These are phyloP conservation scores for Nymphaea thermarum DNA, from an alignment of 164 flowering plant species.

Conservation along the genomic window DNA sequence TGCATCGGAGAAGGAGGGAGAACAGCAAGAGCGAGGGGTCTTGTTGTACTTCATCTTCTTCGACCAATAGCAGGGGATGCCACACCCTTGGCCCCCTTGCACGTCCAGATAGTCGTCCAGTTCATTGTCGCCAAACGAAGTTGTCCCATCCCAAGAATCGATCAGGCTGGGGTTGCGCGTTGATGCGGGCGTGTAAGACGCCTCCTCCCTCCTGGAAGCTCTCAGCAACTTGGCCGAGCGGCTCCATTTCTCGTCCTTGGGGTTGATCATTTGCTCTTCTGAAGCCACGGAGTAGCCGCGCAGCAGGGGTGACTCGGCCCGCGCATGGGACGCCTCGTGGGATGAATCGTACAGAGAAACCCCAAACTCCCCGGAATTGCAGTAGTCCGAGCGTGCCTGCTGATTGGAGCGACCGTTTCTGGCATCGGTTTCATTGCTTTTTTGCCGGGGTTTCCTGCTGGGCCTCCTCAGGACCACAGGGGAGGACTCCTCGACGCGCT, in stretches of 20 bases:
- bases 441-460: conserved; percentile 28
- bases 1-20: conserved; percentile 88
- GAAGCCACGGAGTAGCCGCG: conserved; percentile 12
- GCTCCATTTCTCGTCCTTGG: conserved; percentile 25
- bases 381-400: conserved; percentile 55
- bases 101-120: conserved; percentile 54
- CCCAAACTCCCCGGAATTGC: conserved; percentile 52
- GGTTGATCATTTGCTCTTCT: not conserved
- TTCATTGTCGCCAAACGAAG: conserved; percentile 60
- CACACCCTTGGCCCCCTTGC: conserved; percentile 73
- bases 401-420: conserved; percentile 2
- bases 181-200: conserved; percentile 71
- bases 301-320: conserved; percentile 44
- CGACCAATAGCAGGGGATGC: conserved; percentile 90
- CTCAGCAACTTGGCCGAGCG: conserved; percentile 33
- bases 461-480: conserved; percentile 24
- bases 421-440: not conserved
- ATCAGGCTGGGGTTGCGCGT: conserved; percentile 58
- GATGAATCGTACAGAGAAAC: not conserved
- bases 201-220: conserved; percentile 32
- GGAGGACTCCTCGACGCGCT: conserved; percentile 25
- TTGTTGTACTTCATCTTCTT: conserved; percentile 46
- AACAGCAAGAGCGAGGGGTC: conserved; percentile 52
- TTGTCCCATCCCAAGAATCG: conserved; percentile 75
- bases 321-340: not conserved